Conservation (phyloP, 2,329 filamentous ascomycete genomes). For the Exophiala dermatitidis region DNA sequence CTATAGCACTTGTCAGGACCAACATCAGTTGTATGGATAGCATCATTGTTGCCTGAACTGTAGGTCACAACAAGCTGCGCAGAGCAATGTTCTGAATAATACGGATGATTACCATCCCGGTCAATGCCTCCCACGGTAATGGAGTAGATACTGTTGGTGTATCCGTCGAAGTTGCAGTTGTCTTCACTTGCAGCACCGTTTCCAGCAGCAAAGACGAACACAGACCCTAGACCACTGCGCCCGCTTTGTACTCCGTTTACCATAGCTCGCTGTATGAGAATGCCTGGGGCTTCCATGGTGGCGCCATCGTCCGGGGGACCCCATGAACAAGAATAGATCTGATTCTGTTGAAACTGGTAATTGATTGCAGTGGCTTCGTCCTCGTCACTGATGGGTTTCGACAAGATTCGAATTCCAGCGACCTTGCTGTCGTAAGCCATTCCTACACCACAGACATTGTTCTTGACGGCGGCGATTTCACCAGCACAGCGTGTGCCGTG, state of each 20-base stretch:
- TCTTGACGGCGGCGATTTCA: slow-evolving; percentile 85
- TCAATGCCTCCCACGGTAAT: slow-evolving; percentile 94
- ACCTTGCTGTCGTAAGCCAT: slow-evolving; percentile 89
- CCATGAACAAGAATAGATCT: slow-evolving; percentile 99
- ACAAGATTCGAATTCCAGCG: slow-evolving; percentile 85
- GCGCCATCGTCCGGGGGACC: slow-evolving; percentile 87
- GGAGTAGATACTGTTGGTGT: slow-evolving; percentile 99
- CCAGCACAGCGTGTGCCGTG: slow-evolving; percentile 94
- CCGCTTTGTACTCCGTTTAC: slow-evolving; percentile 86
- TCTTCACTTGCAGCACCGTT: slow-evolving; percentile 83
- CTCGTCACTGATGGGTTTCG: slow-evolving; percentile 79
- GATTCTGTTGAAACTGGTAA: slow-evolving; percentile 81
- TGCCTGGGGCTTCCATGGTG: slow-evolving; percentile 88
- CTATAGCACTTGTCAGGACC: slow-evolving; percentile 71
- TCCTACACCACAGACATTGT: slow-evolving; percentile 90
- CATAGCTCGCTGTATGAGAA: slow-evolving; percentile 85
- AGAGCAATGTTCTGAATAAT: slow-evolving; percentile 94
- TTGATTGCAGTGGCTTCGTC: slow-evolving; percentile 92
- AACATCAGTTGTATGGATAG: slow-evolving; percentile 95
- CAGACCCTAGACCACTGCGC: slow-evolving; percentile 71
- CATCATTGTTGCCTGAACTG: slow-evolving; percentile 79
- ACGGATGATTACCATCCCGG: slow-evolving; percentile 76
- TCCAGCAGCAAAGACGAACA: slow-evolving; percentile 94
- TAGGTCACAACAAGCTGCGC: slow-evolving; percentile 94
- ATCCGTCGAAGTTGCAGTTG: slow-evolving; percentile 99